Evolutionary conservation across 441 rosid species (phyloP), one percentile per base, ranked within the genome.

Genomic region (Gossypium schwendimanii): DNA sequence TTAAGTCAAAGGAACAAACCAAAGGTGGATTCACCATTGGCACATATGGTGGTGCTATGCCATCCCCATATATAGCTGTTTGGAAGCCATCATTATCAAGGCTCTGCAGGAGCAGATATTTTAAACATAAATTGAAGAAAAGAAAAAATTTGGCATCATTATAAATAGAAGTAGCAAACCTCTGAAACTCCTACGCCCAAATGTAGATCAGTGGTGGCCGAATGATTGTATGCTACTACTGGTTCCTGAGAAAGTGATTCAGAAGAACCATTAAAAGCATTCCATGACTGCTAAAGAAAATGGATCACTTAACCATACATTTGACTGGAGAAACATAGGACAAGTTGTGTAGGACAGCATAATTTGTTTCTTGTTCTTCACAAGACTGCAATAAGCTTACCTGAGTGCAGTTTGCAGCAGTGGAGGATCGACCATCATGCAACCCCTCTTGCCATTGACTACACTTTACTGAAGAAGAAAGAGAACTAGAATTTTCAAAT

Each of bases 251-350:
- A 71, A 82, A 74, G 70, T 57, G 77, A 79, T 45, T 74, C 65
- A 63, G 63, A 69, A 74, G 85, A 78, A 76, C 77, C 73, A 1
- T 77, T 87, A 73, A 94, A 94, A 70, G 94, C 93, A 84, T 85
- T 86, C 93, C 97, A 88, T 54, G 81, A 78, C 97, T 90, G 88
- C 77, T 69, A 76, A 64, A 79, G 65, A 28, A 23, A 76, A 77
- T 50, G 31, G 31, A 55, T 49, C 65, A 53, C 17, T 66, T 41
- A 1, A 75, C 55, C 33, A 66, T 21, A 66, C 26, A 50, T 53
- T 21, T 20, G 52, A 49, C 11, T 3, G 24, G 11, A 8, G 15
- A 33, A 59, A 41, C 61, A 50, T 4, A n/a, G 8, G 21, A 24
- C 63, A 57, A 21, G 58, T 53, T 53, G 58, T 6, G 20, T 15